These are phyloP conservation scores for Phialemoniopsis sp. DNA, from an alignment of 2,329 filamentous ascomycete genomes.

Conservation along the genomic window DNA sequence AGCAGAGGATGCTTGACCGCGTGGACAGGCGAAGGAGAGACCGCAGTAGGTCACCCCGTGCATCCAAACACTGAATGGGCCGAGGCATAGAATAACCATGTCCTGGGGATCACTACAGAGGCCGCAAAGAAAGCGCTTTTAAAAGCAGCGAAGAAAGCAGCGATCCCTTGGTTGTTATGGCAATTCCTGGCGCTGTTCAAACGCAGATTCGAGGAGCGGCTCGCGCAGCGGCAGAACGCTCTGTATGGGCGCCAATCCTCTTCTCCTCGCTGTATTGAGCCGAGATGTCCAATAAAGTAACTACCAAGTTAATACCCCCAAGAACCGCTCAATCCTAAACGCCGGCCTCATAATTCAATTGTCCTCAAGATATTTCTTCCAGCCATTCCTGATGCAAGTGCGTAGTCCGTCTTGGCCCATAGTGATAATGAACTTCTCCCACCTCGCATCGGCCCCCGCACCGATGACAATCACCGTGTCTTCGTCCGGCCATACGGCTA, in stretches of 20 bases:
- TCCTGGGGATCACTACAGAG: too few species aligned
- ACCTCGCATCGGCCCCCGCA: slow-evolving; percentile 74
- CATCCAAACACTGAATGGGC: slow-evolving; percentile 14
- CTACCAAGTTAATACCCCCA: too few species aligned
- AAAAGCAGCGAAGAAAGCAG: too few species aligned
- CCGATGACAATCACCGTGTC: slow-evolving; percentile 71
- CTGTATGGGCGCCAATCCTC: too few species aligned
- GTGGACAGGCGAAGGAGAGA: slow-evolving; percentile 26
- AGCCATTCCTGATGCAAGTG: slow-evolving; percentile 67
- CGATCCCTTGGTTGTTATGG: too few species aligned
- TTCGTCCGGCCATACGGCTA: slow-evolving; percentile 81
- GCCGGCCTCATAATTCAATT: background rate
- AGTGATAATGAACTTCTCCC: slow-evolving; percentile 81
- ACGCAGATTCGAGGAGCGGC: too few species aligned
- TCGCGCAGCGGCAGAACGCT: too few species aligned
- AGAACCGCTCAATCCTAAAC: slow-evolving; percentile 6
- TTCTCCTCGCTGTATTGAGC: too few species aligned
- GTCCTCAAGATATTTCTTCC: slow-evolving; percentile 58
- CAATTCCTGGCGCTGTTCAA: too few species aligned
- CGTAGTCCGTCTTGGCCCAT: slow-evolving; percentile 65
- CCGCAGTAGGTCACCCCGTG: slow-evolving; percentile 39
- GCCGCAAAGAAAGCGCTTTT: too few species aligned
- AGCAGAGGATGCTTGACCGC: slow-evolving; percentile 15
- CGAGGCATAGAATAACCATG: slow-evolving; percentile 12
- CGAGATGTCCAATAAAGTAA: too few species aligned